Evolutionary conservation across 495 filamentous ascomycete species (phyloP), one percentile per base, ranked within the genome.

Genomic region (Hypoxylon intermedium): DNA sequence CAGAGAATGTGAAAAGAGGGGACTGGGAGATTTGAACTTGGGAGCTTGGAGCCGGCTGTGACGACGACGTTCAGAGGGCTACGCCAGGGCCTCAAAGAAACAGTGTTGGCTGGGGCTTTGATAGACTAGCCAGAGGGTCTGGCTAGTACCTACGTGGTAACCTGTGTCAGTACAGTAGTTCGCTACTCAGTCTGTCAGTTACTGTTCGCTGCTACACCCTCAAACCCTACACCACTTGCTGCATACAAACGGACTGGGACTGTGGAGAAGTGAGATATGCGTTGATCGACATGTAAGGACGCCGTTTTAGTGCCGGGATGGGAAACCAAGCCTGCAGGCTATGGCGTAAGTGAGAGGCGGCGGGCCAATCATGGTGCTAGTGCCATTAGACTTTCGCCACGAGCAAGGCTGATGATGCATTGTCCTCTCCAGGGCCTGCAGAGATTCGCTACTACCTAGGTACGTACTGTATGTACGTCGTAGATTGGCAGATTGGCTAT

Each of bases 261-360:
- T 11, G 43, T 26, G 38, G 40, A 51, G 55, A 55, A 54, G 61
- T 65, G 45, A 50, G 55, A 59, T 59, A 46, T 58, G 62, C 50
- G 60, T 40, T 48, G 74, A 75, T 77, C 73, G 70, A 52, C 74
- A 62, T 59, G 63, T 63, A 68, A 54, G 58, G 60, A 47, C 54
- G 42, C 72, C 54, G 51, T 60, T 70, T 63, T 67, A 65, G 70
- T 65, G 63, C 47, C 62, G 44, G 67, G 58, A 69, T 63, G 44
- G 69, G 68, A 44, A 65, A 41, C 44, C 63, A 63, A 58, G 53
- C 60, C 54, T 72, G 67, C 64, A 67, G 67, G 63, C 59, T 67
- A 72, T 72, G 69, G 49, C 67, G 69, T 70, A 70, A 54, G 57
- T 55, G 57, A 58, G 49, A 60, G 30, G 9, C 49, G 30, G 49